phyloP scores from a whole-genome alignment of 2,329 filamentous ascomycete species.

The Pseudonectria buxi region DNA sequence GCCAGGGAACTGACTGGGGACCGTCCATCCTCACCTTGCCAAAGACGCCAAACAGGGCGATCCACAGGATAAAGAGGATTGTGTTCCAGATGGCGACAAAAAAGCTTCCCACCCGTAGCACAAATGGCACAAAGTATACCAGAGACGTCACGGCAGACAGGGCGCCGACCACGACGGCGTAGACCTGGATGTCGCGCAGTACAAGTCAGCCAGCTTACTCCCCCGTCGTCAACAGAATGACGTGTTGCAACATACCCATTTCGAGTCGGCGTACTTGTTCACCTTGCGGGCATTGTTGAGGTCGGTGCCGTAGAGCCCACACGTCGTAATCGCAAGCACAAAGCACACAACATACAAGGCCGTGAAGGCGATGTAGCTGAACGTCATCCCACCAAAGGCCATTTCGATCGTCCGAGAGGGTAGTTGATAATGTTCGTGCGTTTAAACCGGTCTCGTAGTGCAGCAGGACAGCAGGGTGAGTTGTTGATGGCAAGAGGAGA shows the following conservation, averaged over 20 bases:
- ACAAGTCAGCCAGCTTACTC: constrained; percentile 49
- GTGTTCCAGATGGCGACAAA: constrained; percentile 61
- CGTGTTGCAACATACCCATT: constrained; percentile 54
- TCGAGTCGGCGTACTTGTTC: constrained; percentile 49
- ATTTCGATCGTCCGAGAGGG: constrained; percentile 22
- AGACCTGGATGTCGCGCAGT: constrained; percentile 63
- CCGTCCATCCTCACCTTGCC: constrained; percentile 57
- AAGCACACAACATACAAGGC: constrained; percentile 70
- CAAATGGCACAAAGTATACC: constrained; percentile 58
- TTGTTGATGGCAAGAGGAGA: too few species aligned
- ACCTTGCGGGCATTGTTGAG: constrained; percentile 47
- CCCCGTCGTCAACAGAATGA: constrained; percentile 14
- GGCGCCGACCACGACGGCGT: constrained; percentile 63
- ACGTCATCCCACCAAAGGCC: constrained; percentile 37
- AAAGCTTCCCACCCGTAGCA: constrained; percentile 42
- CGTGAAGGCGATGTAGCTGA: constrained; percentile 49
- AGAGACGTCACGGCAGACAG: constrained; percentile 59
- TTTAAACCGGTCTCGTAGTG: too few species aligned
- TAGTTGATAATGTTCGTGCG: background rate
- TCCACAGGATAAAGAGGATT: constrained; percentile 71
- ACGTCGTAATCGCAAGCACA: constrained; percentile 66
- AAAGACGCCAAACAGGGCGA: constrained; percentile 77
- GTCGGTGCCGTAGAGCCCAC: constrained; percentile 71
- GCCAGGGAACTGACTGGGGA: constrained; percentile 9
- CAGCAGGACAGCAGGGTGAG: too few species aligned